A percentile compares a stretch with the other conserved stretches of the same genome.
These are phyloP conservation scores for Capsicum rhomboideum DNA, from an alignment of 257 asterid genomes.

Conservation along the genomic window DNA sequence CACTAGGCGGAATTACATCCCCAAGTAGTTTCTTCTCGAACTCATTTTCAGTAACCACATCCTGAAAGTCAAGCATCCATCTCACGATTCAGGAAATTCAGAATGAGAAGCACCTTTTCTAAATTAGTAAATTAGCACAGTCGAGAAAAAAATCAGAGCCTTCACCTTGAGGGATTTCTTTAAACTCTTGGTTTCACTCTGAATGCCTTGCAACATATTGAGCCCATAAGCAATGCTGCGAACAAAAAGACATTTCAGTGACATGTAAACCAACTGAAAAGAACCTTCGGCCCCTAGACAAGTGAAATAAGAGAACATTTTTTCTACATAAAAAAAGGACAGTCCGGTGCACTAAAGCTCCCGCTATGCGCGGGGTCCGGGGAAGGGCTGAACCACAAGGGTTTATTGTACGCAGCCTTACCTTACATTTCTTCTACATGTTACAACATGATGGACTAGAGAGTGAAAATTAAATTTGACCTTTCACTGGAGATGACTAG, in stretches of 20 bases:
- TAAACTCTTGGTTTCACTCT: slow-evolving; percentile 58
- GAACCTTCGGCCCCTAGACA: not conserved
- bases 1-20: slow-evolving; percentile 81
- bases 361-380: no score
- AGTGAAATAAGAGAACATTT: not conserved
- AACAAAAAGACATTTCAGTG: not conserved
- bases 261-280: not conserved
- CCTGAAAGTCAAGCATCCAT: slow-evolving; percentile 38
- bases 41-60: slow-evolving; percentile 79
- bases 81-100: slow-evolving; percentile 5
- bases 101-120: not conserved
- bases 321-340: not conserved
- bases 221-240: slow-evolving; percentile 71
- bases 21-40: slow-evolving; percentile 79
- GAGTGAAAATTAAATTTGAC: slow-evolving; percentile 19
- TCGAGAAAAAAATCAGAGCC: not conserved
- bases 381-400: no score
- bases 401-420: no score
- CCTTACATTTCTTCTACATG: not conserved
- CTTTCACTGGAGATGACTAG: slow-evolving; percentile 55
- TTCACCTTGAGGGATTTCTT: slow-evolving; percentile 81
- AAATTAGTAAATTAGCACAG: not conserved
- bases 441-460: not conserved
- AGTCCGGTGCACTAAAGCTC: no score
- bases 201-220: slow-evolving; percentile 58